Evolutionary conservation across 2,329 filamentous ascomycete species (phyloP).

Genomic region (Periglandula ipomoeae): DNA sequence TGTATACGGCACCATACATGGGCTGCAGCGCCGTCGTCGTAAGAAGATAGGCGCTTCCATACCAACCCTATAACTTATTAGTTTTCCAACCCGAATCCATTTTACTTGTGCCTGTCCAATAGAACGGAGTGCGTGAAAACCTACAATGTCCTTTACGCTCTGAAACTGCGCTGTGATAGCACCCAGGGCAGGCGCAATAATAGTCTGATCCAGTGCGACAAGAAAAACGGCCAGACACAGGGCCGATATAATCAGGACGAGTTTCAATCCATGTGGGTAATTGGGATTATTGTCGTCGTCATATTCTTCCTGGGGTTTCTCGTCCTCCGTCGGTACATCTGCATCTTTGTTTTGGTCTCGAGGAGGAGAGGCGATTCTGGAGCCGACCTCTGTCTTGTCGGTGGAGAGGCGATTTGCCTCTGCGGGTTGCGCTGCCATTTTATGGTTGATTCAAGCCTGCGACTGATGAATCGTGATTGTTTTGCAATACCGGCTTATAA

Average conservation of each 20-base stretch:
- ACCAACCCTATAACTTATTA: slow-evolving; percentile 30
- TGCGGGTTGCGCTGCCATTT: neutral
- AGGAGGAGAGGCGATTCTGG: slow-evolving; percentile 12
- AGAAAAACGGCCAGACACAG: slow-evolving; percentile 39
- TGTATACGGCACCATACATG: slow-evolving; percentile 40
- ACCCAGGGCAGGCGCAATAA: slow-evolving; percentile 42
- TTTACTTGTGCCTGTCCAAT: no score
- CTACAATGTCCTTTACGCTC: slow-evolving; percentile 36
- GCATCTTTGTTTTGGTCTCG: neutral
- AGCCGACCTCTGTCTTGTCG: slow-evolving; percentile 22
- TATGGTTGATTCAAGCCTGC: neutral
- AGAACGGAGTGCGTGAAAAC: no score
- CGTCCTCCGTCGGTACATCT: neutral
- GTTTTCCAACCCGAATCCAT: neutral
- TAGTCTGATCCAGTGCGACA: slow-evolving; percentile 42
- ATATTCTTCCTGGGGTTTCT: slow-evolving; percentile 8
- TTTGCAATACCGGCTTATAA: no score
- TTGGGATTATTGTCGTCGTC: slow-evolving; percentile 12
- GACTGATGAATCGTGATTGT: neutral
- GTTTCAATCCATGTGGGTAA: slow-evolving; percentile 32
- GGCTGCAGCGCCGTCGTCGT: slow-evolving; percentile 40
- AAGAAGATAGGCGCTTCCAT: slow-evolving; percentile 39
- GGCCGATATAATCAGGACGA: slow-evolving; percentile 32
- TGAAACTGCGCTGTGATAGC: slow-evolving; percentile 38
- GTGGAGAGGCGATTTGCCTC: slow-evolving; percentile 15